Evolutionary conservation across 176 grass and related monocot species (phyloP).

Genomic region (Chloris gayana): DNA sequence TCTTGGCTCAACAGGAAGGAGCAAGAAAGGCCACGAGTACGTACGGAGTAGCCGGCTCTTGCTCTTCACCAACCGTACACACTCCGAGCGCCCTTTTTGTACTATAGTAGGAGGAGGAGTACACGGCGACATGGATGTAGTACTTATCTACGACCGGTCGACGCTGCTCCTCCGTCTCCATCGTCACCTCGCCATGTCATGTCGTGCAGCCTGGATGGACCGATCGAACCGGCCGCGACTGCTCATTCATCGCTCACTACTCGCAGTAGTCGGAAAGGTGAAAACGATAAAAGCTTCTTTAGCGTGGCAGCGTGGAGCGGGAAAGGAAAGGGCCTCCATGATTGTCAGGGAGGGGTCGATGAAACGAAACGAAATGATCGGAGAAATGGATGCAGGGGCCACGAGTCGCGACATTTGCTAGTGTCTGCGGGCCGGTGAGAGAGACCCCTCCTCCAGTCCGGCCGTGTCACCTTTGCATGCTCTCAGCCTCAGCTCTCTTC

Average conservation of each 20-base stretch:
- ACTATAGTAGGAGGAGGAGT: background rate
- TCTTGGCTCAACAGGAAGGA: background rate
- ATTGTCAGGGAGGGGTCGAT: conserved; percentile 12
- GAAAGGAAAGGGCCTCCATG: conserved; percentile 46
- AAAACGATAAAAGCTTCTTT: conserved; percentile 20
- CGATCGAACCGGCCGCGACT: background rate
- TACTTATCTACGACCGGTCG: conserved; percentile 12
- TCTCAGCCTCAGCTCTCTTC: too few relatives aligned
- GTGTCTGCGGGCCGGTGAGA: conserved; percentile 30
- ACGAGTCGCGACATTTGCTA: conserved; percentile 35
- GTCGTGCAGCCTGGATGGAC: background rate
- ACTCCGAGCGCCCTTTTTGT: background rate
- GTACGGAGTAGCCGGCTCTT: background rate
- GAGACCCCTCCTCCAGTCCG: conserved; percentile 9
- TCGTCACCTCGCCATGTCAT: background rate
- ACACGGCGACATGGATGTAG: background rate
- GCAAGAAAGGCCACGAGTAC: background rate
- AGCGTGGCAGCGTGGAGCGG: background rate
- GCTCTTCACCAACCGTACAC: conserved; percentile 1
- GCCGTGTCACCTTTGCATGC: conserved; percentile 35
- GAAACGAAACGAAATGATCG: background rate
- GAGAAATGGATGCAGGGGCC: too few relatives aligned
- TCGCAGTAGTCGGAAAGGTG: conserved; percentile 4
- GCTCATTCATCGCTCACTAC: conserved; percentile 20
- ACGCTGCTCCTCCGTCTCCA: background rate